phyloP scores from a whole-genome alignment of 2,329 filamentous ascomycete species.

The Aspergillus proliferans region DNA sequence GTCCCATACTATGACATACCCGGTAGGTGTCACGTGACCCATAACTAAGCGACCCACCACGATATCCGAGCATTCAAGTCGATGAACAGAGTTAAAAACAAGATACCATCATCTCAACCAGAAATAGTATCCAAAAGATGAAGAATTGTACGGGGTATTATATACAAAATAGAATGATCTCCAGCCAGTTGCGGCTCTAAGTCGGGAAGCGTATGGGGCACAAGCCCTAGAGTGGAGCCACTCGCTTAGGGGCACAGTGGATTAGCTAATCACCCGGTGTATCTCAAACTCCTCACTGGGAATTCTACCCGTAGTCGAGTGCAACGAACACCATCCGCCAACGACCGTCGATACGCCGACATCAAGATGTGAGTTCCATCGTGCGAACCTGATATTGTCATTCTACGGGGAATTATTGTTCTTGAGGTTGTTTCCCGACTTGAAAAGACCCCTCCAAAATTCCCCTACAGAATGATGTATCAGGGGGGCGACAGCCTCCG shows the following conservation, averaged over 20 bases:
- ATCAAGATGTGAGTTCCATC: slow-evolving; percentile 41
- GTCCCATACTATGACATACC: too few relatives aligned
- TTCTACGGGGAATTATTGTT: slow-evolving; percentile 14
- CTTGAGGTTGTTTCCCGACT: slow-evolving; percentile 11
- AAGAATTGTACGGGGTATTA: too few relatives aligned
- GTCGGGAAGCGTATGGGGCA: slow-evolving; percentile 21
- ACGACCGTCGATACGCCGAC: slow-evolving; percentile 42
- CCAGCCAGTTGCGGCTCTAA: slow-evolving; percentile 3
- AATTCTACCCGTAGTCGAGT: slow-evolving; percentile 33
- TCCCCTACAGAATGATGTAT: background rate
- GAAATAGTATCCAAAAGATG: too few relatives aligned
- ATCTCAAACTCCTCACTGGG: slow-evolving; percentile 37
- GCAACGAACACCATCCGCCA: slow-evolving; percentile 41
- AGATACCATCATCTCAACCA: too few relatives aligned
- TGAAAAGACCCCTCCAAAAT: slow-evolving; percentile 5
- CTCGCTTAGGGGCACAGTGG: slow-evolving; percentile 34
- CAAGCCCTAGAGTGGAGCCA: slow-evolving; percentile 32
- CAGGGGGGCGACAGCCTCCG: background rate
- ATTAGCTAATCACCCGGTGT: slow-evolving; percentile 36
- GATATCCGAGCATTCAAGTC: too few relatives aligned
- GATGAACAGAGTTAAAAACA: too few relatives aligned
- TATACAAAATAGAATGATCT: background rate
- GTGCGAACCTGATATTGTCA: slow-evolving; percentile 14
- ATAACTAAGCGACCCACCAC: too few relatives aligned
- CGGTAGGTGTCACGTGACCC: too few relatives aligned